These are phyloP conservation scores for Zizania latifolia DNA, from an alignment of 176 grass and related monocot genomes.

Conservation along the genomic window DNA sequence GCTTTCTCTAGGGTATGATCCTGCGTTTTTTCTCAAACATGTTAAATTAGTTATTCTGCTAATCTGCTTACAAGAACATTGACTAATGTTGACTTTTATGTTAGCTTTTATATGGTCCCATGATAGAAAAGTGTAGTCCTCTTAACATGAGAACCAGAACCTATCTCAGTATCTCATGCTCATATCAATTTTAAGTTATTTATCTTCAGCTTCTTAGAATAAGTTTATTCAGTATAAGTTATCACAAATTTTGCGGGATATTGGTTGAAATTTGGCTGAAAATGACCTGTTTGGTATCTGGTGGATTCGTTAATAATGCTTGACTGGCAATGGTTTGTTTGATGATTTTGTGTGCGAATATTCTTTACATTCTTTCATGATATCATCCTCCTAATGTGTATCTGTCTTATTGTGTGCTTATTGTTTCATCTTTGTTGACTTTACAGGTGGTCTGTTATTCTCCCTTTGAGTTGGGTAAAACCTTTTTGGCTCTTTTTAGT, in stretches of 20 bases:
- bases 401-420: neutral
- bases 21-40: neutral
- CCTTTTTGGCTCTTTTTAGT: slow-evolving; percentile 78
- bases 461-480: slow-evolving; percentile 82
- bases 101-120: neutral
- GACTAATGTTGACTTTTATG: neutral
- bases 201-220: neutral
- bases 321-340: slow-evolving; percentile 7
- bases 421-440: slow-evolving; percentile 18
- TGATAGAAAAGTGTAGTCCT: neutral
- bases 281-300: neutral
- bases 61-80: neutral
- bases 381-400: slow-evolving; percentile 1
- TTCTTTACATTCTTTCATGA: slow-evolving; percentile 15
- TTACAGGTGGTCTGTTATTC: slow-evolving; percentile 77
- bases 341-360: neutral
- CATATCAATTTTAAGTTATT: neutral
- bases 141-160: neutral
- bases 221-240: neutral
- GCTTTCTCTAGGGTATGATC: slow-evolving; percentile 24
- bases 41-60: slow-evolving; percentile 3
- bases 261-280: slow-evolving; percentile 1
- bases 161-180: neutral
- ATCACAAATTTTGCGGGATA: neutral
- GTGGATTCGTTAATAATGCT: neutral